Base-by-base conservation (phyloP, 768 basidiomycete species). In the Hypsizygus marmoreus region DNA sequence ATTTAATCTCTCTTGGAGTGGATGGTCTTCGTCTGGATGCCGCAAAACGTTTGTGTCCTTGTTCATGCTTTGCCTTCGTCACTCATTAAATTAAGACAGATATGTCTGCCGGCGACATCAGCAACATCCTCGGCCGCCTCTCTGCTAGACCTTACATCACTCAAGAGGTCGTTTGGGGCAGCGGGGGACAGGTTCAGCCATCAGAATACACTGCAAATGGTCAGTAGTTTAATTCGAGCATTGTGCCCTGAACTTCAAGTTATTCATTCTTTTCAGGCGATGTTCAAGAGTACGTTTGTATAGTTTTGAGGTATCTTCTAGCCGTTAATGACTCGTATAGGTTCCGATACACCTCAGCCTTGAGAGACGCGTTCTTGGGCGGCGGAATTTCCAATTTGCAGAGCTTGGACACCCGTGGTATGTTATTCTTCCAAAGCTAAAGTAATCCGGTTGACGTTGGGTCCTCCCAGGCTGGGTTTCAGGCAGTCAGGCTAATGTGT, bases 11-110 rank as follows among this genome's bases (percentile, higher is more conserved):
- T 0, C 69, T 88, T 7, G 84, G 84, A 1, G 74, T 80, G 0
- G 80, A 83, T 49, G 84, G 84, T 0, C 64, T 85, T 22, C 72
- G 84, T 1, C 62, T 86, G 16, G 84, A 87, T 56, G 81, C 84
- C 13, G 72, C 82, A 0, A 87, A 87, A 66, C 73, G 83, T 84
- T 53, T 45, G 72, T 53, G 5, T 9, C 23, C 6, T 19, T 30
- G 16, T 2, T 22, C 20, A 31, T 33, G 8, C 12, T 33, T 25
- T 10, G 9, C 31, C 20, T 10, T 14, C 6, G 1, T n/a, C 10
- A 17, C 37, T 14, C 13, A 38, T 26, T n/a, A 25, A 16, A 1
- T 22, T 38, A 29, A 4, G 9, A 13, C 40, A 86, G 83, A 83
- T 49, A 84, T 87, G 1, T 56, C 76, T 2, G 63, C 76, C 0